Conservation (phyloP, 1,139 yeast genomes). For the Lodderomyces margitis region DNA sequence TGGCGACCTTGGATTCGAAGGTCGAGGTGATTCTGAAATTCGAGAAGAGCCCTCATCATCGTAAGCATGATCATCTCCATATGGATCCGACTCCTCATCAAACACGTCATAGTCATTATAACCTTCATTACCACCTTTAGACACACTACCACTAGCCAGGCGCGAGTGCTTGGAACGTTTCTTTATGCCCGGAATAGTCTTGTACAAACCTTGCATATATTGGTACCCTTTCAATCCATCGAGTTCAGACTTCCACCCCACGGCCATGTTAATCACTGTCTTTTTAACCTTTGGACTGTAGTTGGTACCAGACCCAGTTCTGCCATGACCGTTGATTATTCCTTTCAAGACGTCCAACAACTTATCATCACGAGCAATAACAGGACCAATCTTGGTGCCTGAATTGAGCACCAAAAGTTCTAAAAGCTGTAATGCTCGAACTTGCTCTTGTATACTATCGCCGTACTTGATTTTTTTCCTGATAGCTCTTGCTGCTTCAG, state of each 20-base stretch:
- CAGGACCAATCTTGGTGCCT: conserved; percentile 45
- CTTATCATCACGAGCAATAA: conserved; percentile 68
- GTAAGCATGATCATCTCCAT: not conserved
- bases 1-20: conserved; percentile 12
- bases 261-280: conserved; percentile 48
- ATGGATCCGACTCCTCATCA: not conserved
- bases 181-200: conserved; percentile 25
- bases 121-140: conserved; percentile 2
- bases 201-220: conserved; percentile 49
- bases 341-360: conserved; percentile 64
- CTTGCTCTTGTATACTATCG: conserved; percentile 49
- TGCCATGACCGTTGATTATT: conserved; percentile 37
- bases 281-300: conserved; percentile 47
- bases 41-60: conserved; percentile 6
- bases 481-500: conserved; percentile 87
- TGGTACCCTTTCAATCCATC: conserved; percentile 49
- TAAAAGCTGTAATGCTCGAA: conserved; percentile 64
- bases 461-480: conserved; percentile 90
- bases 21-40: conserved; percentile 21
- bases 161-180: conserved; percentile 1
- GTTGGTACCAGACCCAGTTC: conserved; percentile 36
- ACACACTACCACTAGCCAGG: not conserved
- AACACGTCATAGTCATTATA: conserved; percentile 15
- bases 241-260: conserved; percentile 64
- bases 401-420: conserved; percentile 81